A percentile compares a stretch with the other conserved stretches of the same genome.
Evolutionary conservation across 2,329 filamentous ascomycete genomes (phyloP).

Genomic region (Truncatella angustata): DNA sequence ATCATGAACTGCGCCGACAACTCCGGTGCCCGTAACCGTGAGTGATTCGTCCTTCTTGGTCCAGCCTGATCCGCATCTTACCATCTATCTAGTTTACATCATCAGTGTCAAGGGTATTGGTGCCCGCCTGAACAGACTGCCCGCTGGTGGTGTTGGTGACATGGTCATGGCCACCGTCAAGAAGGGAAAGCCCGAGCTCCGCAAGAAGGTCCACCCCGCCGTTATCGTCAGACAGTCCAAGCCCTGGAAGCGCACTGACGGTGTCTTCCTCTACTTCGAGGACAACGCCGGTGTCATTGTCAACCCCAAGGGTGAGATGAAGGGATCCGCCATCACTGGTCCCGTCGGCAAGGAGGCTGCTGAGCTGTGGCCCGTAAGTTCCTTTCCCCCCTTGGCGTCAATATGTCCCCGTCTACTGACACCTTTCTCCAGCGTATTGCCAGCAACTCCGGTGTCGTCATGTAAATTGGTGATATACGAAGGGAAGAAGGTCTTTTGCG

Average conservation of each 20-base stretch:
- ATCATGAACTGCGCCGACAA: slow-evolving; percentile 99
- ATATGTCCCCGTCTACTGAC: not conserved
- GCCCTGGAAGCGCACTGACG: slow-evolving; percentile 98
- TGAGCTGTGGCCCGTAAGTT: slow-evolving; percentile 95
- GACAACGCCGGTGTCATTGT: slow-evolving; percentile 99
- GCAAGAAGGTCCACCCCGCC: slow-evolving; percentile 99
- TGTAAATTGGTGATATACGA: too few relatives aligned
- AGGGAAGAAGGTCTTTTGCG: too few relatives aligned
- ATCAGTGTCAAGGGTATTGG: slow-evolving; percentile 99
- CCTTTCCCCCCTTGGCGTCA: not conserved
- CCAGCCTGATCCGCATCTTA: too few relatives aligned
- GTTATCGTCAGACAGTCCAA: slow-evolving; percentile 99
- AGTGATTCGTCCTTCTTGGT: too few relatives aligned
- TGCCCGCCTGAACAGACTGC: slow-evolving; percentile 95
- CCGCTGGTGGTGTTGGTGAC: slow-evolving; percentile 96
- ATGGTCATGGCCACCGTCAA: slow-evolving; percentile 99
- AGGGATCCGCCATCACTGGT: slow-evolving; percentile 98
- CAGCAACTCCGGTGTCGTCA: slow-evolving; percentile 99
- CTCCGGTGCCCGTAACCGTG: slow-evolving; percentile 96
- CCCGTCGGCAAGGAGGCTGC: slow-evolving; percentile 99
- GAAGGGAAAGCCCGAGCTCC: slow-evolving; percentile 99
- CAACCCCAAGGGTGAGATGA: slow-evolving; percentile 99
- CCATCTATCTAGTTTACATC: too few relatives aligned
- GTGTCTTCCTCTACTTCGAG: slow-evolving; percentile 99
- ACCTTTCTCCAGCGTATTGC: slow-evolving; percentile 78